A percentile compares a stretch with the other conserved stretches of the same genome.
These are phyloP conservation scores for Pleurotus salmoneostramineus DNA, from an alignment of 768 basidiomycete species.

Conservation along the genomic window DNA sequence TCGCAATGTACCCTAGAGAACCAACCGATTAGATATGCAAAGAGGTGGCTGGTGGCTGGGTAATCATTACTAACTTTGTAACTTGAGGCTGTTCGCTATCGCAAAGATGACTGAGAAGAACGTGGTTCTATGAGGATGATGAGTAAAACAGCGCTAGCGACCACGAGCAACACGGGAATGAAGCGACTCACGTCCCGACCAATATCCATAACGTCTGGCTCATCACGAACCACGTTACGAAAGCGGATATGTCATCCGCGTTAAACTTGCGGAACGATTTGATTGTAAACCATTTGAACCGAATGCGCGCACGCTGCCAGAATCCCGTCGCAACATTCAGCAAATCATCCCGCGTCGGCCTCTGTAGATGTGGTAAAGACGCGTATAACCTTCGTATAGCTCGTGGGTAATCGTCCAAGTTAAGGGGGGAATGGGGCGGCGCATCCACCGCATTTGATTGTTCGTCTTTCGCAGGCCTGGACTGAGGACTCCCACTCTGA, in stretches of 20 bases:
- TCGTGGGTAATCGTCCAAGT: conserved; percentile 69
- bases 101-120: conserved; percentile 95
- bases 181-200: conserved; percentile 75
- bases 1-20: conserved; percentile 72
- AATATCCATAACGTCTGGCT: conserved; percentile 96
- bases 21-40: conserved; percentile 1
- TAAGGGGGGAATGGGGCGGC: conserved; percentile 18
- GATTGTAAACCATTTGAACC: conserved; percentile 98
- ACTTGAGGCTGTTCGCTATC: conserved; percentile 78
- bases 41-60: background rate
- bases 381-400: conserved; percentile 77
- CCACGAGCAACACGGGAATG: background rate
- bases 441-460: background rate
- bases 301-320: conserved; percentile 83
- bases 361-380: conserved; percentile 70
- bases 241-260: conserved; percentile 95
- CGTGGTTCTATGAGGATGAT: conserved; percentile 60
- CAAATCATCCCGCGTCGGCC: conserved; percentile 88
- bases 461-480: background rate
- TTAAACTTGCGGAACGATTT: conserved; percentile 93
- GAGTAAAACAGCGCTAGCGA: background rate
- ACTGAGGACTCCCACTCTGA: background rate
- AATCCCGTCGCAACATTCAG: conserved; percentile 84
- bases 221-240: conserved; percentile 93
- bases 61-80: conserved; percentile 58